Evolutionary conservation across 1,139 yeast species (phyloP).

Genomic region (Arxiozyma slooffiae): DNA sequence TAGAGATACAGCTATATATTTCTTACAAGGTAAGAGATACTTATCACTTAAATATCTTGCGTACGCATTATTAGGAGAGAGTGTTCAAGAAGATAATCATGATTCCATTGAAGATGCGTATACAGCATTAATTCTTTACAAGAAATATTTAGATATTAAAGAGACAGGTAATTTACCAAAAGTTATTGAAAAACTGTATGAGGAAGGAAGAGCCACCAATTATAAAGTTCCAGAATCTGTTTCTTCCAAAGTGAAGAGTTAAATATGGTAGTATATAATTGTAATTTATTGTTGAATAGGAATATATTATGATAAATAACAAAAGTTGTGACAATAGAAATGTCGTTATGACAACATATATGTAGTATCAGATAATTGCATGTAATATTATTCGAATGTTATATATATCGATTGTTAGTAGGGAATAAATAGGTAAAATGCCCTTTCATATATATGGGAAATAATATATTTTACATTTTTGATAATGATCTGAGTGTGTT

Average conservation of each 20-base stretch:
- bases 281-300: too few species aligned
- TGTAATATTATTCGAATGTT: too few species aligned
- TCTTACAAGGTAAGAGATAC: constrained; percentile 60
- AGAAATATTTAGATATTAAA: constrained; percentile 55
- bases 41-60: constrained; percentile 84
- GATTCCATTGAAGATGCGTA: constrained; percentile 95
- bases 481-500: too few species aligned
- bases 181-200: constrained; percentile 56
- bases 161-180: constrained; percentile 50
- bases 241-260: background rate
- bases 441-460: too few species aligned
- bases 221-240: constrained; percentile 44
- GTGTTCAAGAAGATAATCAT: constrained; percentile 87
- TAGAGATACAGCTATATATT: constrained; percentile 79
- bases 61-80: constrained; percentile 60
- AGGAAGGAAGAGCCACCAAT: constrained; percentile 58
- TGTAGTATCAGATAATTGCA: background rate
- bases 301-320: too few species aligned
- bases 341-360: too few species aligned
- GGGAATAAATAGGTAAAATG: background rate
- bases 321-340: background rate
- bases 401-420: too few species aligned
- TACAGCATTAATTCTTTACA: constrained; percentile 72
- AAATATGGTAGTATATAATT: background rate
- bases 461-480: too few species aligned